Percentiles rank a stretch among this genome's conserved stretches.
These are phyloP conservation scores for Ophiocordyceps camponoti-rufipedis DNA, from an alignment of 2,329 filamentous ascomycete genomes.

Conservation along the genomic window DNA sequence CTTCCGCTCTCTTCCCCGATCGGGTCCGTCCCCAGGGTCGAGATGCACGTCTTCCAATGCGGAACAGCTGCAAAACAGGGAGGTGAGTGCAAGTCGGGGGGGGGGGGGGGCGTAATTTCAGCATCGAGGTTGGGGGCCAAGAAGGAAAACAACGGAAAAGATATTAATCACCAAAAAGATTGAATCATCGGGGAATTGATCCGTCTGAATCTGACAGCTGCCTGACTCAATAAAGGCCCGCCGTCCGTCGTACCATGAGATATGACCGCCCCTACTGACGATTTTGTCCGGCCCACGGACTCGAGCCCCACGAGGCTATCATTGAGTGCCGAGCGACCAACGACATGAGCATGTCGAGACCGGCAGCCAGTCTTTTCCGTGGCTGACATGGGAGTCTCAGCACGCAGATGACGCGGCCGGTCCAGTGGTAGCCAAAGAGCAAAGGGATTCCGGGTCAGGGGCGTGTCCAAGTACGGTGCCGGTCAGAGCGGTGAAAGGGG, in stretches of 20 bases:
- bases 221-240: too few relatives aligned
- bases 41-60: conserved; percentile 1
- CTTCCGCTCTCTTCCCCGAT: background rate
- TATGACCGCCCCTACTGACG: background rate
- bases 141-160: background rate
- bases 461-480: background rate
- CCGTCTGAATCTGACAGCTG: too few relatives aligned
- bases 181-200: too few relatives aligned
- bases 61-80: background rate
- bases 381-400: background rate
- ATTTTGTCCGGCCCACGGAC: background rate
- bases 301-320: background rate
- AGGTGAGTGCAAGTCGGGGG: background rate
- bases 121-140: background rate
- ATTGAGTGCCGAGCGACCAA: background rate
- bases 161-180: too few relatives aligned
- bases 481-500: background rate
- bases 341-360: background rate
- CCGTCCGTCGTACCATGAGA: too few relatives aligned
- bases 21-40: background rate
- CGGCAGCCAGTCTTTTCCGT: background rate
- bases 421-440: background rate
- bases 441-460: background rate
- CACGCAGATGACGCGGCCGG: too few relatives aligned
- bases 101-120: background rate